Evolutionary conservation across 805 yeast species (phyloP), one percentile per base, ranked within the genome.

Genomic region (Geotrichum ghanense): DNA sequence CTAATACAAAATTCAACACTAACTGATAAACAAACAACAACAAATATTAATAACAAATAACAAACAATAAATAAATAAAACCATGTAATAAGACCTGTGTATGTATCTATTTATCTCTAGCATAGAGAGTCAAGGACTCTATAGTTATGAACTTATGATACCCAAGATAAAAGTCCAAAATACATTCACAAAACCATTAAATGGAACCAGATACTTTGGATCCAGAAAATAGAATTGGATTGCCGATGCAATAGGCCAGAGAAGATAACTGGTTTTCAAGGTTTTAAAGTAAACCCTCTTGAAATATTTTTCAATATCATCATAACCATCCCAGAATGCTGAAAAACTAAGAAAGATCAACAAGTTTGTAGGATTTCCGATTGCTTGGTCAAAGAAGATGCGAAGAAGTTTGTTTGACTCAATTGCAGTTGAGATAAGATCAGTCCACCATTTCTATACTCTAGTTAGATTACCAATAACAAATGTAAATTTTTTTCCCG

Each of bases 391-490:
- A 31, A 57, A 51, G 9, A 61, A 23, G 3, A 63, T 54, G 31
- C 59, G 51, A 12, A 53, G 48, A 45, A 60, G 52, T 42, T 50
- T 50, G 27, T 24, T 24, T 7, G 27, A 24, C 27, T 24, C 27
- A 24, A 24, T 24, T 12, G 27, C 27, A n/a, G 34, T 34, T 19
- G 55, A 53, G 24, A 64, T 54, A 45, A 54, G 54, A 47, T 60
- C 65, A 2, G 67, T 63, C 68, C 68, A 64, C 51, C 59, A 56
- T 37, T 63, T 60, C n/a, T n/a, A n/a, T n/a, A n/a, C n/a, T n/a
- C n/a, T n/a, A n/a, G n/a, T n/a, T n/a, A n/a, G 24, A 45, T 42
- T 35, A 35, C 20, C 19, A 22, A 12, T 31, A 17, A 35, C 24
- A 37, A 24, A 12, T 12, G 6, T 43, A 23, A 3, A 37, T 24